Evolutionary conservation across 805 yeast genomes (phyloP), one percentile per base, ranked within the genome.

Genomic region (Saccharomyces mikatae): DNA sequence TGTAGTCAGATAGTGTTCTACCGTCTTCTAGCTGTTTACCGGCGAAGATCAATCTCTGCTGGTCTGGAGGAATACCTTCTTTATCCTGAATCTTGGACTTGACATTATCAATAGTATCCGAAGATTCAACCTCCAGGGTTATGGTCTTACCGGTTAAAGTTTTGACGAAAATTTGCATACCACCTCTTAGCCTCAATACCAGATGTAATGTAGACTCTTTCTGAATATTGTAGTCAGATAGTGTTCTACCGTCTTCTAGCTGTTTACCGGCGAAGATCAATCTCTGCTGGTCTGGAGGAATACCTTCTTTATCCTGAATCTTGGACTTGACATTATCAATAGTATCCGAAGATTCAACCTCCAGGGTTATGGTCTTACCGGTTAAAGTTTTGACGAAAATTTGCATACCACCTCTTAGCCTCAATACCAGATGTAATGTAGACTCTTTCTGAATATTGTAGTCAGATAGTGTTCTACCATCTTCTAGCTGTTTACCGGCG

Each of bases 21-120:
- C 97, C 97, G 67, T 89, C 97, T 78, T 89, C 97, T 65, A 89
- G 80, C 77, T 89, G 97, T 80, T 89, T 89, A 81, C 96, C 96
- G 65, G 96, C 96, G 69, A 89, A 89, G 76, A 89, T 89, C 68
- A 89, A 80, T 78, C 96, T 84, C 78, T 89, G 96, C 76, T 89
- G 96, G 79, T 89, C 96, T 65, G 96, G 96, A 68, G 96, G 96
- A 67, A 89, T 89, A 67, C 96, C 96, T 76, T 89, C 96, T 81
- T 89, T 89, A 78, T 89, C 96, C 76, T 89, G 96, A 69, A 89
- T 89, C 83, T 89, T 89, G 67, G 92, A 81, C 81, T 89, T 89
- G 76, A 89, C 96, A 70, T 89, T 89, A 80, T 89, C 96, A 71
- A 89, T 89, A 63, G 96, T 89, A 80, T 89, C 96, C 56, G 96